Base-by-base conservation (phyloP, 257 asterid species). In the Jasminum sambac region DNA sequence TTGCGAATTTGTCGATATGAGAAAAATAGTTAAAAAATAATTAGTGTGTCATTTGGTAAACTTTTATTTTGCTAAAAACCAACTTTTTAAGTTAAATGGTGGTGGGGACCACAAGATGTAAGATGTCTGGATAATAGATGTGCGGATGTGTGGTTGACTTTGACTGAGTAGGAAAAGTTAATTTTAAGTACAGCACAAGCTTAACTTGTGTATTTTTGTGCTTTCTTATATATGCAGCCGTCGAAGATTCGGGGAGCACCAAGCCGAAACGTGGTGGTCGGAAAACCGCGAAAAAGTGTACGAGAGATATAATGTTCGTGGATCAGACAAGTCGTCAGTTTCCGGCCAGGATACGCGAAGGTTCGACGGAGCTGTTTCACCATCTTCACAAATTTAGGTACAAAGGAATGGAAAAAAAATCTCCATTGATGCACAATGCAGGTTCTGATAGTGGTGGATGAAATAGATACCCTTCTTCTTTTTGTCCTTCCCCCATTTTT, bases 241-340 rank as follows among this genome's bases (percentile, higher is more conserved):
- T 68, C 85, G 96, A 78, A 89, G 96, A 85, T 91, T 94, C 13
- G 97, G 99, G 67, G 97, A 94, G 81, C 99, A 89, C 86, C 99
- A 94, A 78, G 99, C 99, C 0, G 97, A 91, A 80, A 89, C 90
- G 5, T 94, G 99, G 99, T 94, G 99, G 99, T 89, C 96, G 2
- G 99, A 94, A 82, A 94, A 94, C 71, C 89, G 98, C n/a, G 99
- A 91, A 61, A 94, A 80, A 55, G 96, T 94, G 16, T 89, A 91
- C 5, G 92, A 91, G 84, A 88, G 81, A 66, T 94, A 91, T 73
- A 94, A 91, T 25, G 92, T 94, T 39, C 85, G 99, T 0, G 96
- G 96, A 60, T 94, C 96, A 1, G 97, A 89, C 76, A 89, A 88
- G 82, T 77, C 96, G 13, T 83, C 97, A 36, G 88, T 89, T 72